These are phyloP conservation scores for Phytopythium cucurbitacearum DNA, from an alignment of 352 stramenopile genomes.

Conservation along the genomic window DNA sequence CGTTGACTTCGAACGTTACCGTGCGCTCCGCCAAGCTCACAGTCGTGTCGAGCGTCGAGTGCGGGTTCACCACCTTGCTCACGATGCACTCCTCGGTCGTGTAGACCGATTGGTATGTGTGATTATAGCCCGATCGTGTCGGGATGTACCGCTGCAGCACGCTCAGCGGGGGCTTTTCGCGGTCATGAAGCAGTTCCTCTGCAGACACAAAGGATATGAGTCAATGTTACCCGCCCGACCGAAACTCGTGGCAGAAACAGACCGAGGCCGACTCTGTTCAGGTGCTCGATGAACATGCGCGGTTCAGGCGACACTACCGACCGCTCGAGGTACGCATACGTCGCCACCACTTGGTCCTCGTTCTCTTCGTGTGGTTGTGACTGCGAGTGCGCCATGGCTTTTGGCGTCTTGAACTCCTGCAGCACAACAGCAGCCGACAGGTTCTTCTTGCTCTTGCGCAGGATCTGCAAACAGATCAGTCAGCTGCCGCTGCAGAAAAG, in stretches of 20 bases:
- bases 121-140: slow-evolving; percentile 69
- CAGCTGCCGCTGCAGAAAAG: not conserved
- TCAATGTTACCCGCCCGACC: not conserved
- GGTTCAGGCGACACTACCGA: slow-evolving; percentile 26
- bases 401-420: slow-evolving; percentile 38
- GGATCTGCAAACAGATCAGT: slow-evolving; percentile 26
- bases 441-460: slow-evolving; percentile 63
- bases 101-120: slow-evolving; percentile 58
- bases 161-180: slow-evolving; percentile 49
- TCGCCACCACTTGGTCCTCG: slow-evolving; percentile 44
- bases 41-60: slow-evolving; percentile 34
- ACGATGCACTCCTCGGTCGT: slow-evolving; percentile 51
- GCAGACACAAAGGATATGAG: not conserved
- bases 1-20: slow-evolving; percentile 55
- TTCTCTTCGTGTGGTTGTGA: not conserved
- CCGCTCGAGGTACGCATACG: slow-evolving; percentile 51
- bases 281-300: slow-evolving; percentile 50
- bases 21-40: slow-evolving; percentile 34
- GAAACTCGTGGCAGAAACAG: slow-evolving; percentile 1
- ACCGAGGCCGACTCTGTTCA: slow-evolving; percentile 40
- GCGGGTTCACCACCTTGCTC: slow-evolving; percentile 62
- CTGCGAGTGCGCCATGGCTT: slow-evolving; percentile 5
- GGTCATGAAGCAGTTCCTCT: slow-evolving; percentile 34
- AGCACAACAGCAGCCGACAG: slow-evolving; percentile 39
- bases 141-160: slow-evolving; percentile 67